These are phyloP conservation scores for Draba incana DNA, from an alignment of 345 rosid species.

Conservation along the genomic window DNA sequence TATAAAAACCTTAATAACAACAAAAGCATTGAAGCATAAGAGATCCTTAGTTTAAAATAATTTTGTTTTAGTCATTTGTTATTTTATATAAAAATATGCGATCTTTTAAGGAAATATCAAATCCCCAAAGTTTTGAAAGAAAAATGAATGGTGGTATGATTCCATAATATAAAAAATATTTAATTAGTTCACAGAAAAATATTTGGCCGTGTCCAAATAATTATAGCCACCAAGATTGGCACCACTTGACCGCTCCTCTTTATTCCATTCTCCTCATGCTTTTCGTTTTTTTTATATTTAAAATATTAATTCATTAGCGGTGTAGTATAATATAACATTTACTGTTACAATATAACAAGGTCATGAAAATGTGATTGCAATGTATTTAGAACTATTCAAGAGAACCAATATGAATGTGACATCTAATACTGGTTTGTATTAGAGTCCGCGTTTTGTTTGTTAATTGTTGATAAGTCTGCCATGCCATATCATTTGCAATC, in stretches of 20 bases:
- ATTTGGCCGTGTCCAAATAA: constrained; percentile 23
- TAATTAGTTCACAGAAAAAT: constrained; percentile 14
- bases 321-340: not conserved
- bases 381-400: not conserved
- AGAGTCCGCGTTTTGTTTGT: too few species aligned
- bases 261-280: constrained; percentile 40
- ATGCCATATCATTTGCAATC: constrained; percentile 10
- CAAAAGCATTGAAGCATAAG: constrained; percentile 1
- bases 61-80: constrained; percentile 6
- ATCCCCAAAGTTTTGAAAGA: constrained; percentile 26
- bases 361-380: not conserved
- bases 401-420: not conserved
- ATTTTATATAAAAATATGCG: constrained; percentile 13
- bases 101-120: constrained; percentile 37
- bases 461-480: not conserved
- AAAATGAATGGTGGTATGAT: constrained; percentile 35
- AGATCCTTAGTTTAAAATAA: not conserved
- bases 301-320: not conserved
- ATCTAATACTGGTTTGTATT: too few species aligned
- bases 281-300: not conserved
- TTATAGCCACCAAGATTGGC: constrained; percentile 49
- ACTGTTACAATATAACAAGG: constrained; percentile 8
- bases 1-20: constrained; percentile 12
- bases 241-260: constrained; percentile 45
- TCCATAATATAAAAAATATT: constrained; percentile 30